Evolutionary conservation across 78 protist species (phyloP).

Genomic region (Chrysochromulina parva): DNA sequence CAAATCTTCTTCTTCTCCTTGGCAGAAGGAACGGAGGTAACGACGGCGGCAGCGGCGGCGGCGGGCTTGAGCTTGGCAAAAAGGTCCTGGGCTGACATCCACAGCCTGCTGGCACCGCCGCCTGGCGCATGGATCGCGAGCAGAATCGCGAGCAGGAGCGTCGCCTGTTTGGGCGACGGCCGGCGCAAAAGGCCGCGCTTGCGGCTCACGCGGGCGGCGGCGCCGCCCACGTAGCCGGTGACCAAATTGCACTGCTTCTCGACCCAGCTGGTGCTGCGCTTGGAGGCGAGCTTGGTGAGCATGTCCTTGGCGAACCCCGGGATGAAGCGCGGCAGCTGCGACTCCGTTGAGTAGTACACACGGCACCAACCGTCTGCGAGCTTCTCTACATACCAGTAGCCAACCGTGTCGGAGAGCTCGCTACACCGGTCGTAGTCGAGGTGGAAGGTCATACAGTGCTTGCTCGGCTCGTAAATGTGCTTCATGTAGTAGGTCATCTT

Average conservation of each 20-base stretch:
- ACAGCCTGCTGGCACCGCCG: too few relatives aligned
- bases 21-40: too few relatives aligned
- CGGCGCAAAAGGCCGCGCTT: too few relatives aligned
- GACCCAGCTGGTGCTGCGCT: neutral
- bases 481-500: neutral
- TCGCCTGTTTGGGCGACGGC: too few relatives aligned
- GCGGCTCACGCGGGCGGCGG: too few relatives aligned
- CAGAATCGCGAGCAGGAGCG: too few relatives aligned
- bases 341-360: neutral
- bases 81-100: too few relatives aligned
- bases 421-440: neutral
- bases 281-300: neutral
- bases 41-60: too few relatives aligned
- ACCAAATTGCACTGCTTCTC: neutral
- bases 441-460: neutral
- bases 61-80: too few relatives aligned
- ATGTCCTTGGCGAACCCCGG: neutral
- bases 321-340: neutral
- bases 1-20: too few relatives aligned
- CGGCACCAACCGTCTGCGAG: neutral
- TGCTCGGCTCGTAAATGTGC: neutral
- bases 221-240: too few relatives aligned
- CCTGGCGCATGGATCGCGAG: too few relatives aligned
- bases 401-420: slow-evolving; percentile 1
- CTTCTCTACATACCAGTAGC: slow-evolving; percentile 5